Conservation (phyloP, 768 basidiomycete genomes). For the Pholiota microspora region DNA sequence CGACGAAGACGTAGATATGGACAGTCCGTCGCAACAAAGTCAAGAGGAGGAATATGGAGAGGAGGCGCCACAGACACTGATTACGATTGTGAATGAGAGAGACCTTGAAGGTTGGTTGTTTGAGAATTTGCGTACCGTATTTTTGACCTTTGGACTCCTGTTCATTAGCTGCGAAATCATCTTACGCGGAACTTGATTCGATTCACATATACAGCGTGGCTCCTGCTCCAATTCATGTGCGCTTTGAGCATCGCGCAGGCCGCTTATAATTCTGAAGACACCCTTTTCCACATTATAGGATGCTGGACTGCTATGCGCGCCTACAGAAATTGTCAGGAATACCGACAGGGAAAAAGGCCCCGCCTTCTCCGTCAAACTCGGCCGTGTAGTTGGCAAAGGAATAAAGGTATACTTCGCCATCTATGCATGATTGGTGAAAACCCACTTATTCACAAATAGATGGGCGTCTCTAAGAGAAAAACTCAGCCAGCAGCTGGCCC, state of each 20-base stretch:
- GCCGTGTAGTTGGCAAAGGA: conserved; percentile 38
- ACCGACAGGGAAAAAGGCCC: conserved; percentile 41
- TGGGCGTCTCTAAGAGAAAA: conserved; percentile 18
- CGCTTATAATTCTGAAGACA: neutral
- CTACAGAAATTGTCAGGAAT: conserved; percentile 35
- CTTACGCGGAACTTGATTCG: conserved; percentile 51
- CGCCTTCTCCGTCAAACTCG: conserved; percentile 39
- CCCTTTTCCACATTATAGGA: conserved; percentile 32
- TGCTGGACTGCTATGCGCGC: conserved; percentile 39
- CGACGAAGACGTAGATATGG: conserved; percentile 23
- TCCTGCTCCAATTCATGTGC: conserved; percentile 57
- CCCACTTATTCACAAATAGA: conserved; percentile 8
- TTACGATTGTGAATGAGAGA: conserved; percentile 62
- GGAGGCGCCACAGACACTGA: conserved; percentile 43
- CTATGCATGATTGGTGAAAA: neutral
- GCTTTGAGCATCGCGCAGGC: no score
- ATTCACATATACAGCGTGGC: conserved; percentile 74
- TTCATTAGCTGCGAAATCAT: conserved; percentile 48
- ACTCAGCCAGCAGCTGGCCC: conserved; percentile 40
- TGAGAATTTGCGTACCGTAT: no score
- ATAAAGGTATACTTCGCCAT: conserved; percentile 39
- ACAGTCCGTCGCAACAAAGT: conserved; percentile 11
- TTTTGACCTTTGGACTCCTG: no score
- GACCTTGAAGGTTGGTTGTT: conserved; percentile 63
- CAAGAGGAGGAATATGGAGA: conserved; percentile 35